These are phyloP conservation scores for Hemerocallis citrina DNA, from an alignment of 106 monocot genomes.

Conservation along the genomic window DNA sequence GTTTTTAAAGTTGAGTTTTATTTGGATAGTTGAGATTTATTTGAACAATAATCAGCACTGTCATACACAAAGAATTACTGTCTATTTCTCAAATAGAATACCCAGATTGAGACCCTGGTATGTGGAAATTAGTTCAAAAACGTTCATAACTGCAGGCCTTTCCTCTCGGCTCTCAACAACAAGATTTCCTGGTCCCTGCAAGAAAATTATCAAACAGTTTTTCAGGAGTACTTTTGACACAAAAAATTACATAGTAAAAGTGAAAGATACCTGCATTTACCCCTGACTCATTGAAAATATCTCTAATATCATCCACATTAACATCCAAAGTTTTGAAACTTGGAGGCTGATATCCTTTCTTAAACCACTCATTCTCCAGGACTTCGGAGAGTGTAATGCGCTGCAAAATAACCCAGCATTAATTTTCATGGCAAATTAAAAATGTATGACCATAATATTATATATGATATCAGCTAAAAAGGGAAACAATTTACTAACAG, in stretches of 20 bases:
- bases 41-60: no score
- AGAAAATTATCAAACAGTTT: not conserved
- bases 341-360: conserved; percentile 82
- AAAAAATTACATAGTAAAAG: not conserved
- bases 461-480: no score
- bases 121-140: conserved; percentile 93
- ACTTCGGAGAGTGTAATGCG: conserved; percentile 75
- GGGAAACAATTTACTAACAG: no score
- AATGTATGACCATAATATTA: no score
- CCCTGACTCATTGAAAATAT: conserved; percentile 60
- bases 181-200: conserved; percentile 58
- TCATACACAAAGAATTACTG: no score
- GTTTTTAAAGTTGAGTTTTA: no score
- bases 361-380: conserved; percentile 88
- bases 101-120: conserved; percentile 91
- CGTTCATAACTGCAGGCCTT: conserved; percentile 71
- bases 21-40: no score
- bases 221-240: not conserved
- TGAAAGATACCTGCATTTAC: conserved; percentile 19
- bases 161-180: conserved; percentile 81
- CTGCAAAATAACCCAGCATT: no score
- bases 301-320: conserved; percentile 67
- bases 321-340: conserved; percentile 54
- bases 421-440: no score
- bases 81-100: conserved; percentile 75